A percentile compares a stretch with the other conserved stretches of the same genome.
phyloP scores from a whole-genome alignment of 2,329 filamentous ascomycete species.

The Cordyceps tenuipes region DNA sequence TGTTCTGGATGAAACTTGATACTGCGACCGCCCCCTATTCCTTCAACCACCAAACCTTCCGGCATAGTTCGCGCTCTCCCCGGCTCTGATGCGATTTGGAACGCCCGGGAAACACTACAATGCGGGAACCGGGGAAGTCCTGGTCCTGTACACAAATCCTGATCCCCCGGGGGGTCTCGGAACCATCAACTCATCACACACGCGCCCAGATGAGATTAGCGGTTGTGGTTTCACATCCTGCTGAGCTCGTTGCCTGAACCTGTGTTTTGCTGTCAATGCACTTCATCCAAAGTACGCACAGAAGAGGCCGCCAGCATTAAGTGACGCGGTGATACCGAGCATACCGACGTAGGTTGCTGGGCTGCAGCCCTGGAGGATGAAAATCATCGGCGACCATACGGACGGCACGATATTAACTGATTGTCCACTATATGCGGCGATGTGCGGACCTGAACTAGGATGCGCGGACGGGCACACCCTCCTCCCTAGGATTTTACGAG shows the following conservation, averaged over 20 bases:
- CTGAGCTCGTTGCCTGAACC: background rate
- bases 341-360: background rate
- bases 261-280: background rate
- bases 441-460: background rate
- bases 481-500: background rate
- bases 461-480: background rate
- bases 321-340: background rate
- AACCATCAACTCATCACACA: background rate
- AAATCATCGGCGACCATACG: background rate
- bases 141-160: slow-evolving; percentile 3
- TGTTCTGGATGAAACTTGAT: background rate
- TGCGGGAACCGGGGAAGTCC: background rate
- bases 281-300: background rate
- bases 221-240: slow-evolving; percentile 1
- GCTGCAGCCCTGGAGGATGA: background rate
- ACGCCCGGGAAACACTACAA: background rate
- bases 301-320: background rate
- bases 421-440: background rate
- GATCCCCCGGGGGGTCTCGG: background rate
- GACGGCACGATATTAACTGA: background rate
- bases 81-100: background rate
- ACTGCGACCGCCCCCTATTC: no score
- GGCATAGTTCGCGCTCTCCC: background rate
- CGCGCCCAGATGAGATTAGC: slow-evolving; percentile 3
- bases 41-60: background rate